Conservation (phyloP, 1,139 yeast species). For the Suhomyces taliae region DNA sequence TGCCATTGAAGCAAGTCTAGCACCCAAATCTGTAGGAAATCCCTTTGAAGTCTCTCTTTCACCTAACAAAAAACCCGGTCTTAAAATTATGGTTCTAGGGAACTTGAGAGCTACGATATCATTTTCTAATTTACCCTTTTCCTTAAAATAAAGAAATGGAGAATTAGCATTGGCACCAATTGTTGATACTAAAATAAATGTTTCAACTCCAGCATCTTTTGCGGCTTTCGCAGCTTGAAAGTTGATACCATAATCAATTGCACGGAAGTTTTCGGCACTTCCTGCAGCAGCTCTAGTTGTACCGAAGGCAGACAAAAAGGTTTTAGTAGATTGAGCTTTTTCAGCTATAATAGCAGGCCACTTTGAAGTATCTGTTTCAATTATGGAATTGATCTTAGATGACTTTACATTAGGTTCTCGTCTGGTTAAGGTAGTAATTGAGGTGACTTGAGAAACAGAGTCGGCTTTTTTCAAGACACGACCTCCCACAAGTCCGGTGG, state of each 20-base stretch:
- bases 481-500: conserved; percentile 63
- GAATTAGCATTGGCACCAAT: conserved; percentile 58
- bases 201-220: conserved; percentile 60
- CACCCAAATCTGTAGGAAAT: conserved; percentile 24
- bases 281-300: conserved; percentile 75
- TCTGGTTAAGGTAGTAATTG: conserved; percentile 50
- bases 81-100: conserved; percentile 63
- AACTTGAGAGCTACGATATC: conserved; percentile 58
- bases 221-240: conserved; percentile 68
- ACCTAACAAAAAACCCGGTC: conserved; percentile 72
- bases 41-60: conserved; percentile 50
- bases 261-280: conserved; percentile 59
- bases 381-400: conserved; percentile 27
- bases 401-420: conserved; percentile 25
- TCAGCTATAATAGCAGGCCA: conserved; percentile 40
- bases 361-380: conserved; percentile 37
- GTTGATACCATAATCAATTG: conserved; percentile 71
- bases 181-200: conserved; percentile 64
- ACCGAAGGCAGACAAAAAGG: conserved; percentile 66
- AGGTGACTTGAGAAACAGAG: conserved; percentile 26
- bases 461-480: conserved; percentile 42
- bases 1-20: conserved; percentile 29
- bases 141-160: conserved; percentile 49
- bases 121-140: conserved; percentile 67
- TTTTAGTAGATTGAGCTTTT: conserved; percentile 19